Percentiles rank a stretch among this genome's conserved stretches.
Evolutionary conservation across 2,329 filamentous ascomycete genomes (phyloP).

Genomic region (Colletotrichum sp.): DNA sequence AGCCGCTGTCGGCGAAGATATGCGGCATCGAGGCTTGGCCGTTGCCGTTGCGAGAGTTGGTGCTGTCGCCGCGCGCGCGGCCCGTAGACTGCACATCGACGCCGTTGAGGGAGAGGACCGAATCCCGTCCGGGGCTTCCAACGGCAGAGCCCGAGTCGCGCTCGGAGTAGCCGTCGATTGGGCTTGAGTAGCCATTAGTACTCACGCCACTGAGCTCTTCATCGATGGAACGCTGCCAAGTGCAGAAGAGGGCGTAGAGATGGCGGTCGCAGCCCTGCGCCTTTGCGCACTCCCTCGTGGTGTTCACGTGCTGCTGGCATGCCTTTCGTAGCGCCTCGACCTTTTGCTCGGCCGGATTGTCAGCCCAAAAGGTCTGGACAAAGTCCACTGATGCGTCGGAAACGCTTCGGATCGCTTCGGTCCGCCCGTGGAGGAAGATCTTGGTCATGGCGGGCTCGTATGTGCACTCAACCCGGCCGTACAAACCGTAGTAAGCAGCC

Average conservation of each 20-base stretch:
- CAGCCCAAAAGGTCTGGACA: conserved; percentile 92
- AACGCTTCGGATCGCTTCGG: conserved; percentile 89
- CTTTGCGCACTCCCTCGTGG: conserved; percentile 85
- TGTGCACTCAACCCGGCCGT: conserved; percentile 90
- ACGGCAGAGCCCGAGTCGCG: conserved; percentile 49
- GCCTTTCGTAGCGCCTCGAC: conserved; percentile 85
- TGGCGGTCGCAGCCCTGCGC: conserved; percentile 92
- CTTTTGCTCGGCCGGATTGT: conserved; percentile 82
- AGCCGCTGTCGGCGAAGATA: conserved; percentile 87
- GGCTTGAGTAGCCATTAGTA: conserved; percentile 70
- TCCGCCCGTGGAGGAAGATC: conserved; percentile 88
- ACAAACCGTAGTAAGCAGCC: conserved; percentile 95
- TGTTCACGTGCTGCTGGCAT: conserved; percentile 80
- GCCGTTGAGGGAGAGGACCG: conserved; percentile 48
- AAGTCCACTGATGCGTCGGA: conserved; percentile 86
- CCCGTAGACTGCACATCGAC: conserved; percentile 22
- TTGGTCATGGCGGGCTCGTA: conserved; percentile 99
- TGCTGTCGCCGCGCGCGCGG: conserved; percentile 56
- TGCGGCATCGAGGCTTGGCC: conserved; percentile 65
- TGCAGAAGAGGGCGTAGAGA: conserved; percentile 89
- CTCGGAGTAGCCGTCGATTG: conserved; percentile 54
- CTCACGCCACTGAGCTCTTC: conserved; percentile 66
- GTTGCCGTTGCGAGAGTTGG: conserved; percentile 49
- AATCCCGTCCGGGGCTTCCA: conserved; percentile 60
- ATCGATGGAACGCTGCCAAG: conserved; percentile 91